Percentiles rank a stretch among this genome's conserved stretches.
These are phyloP conservation scores for Rhodotorula toruloides DNA, from an alignment of 768 basidiomycete genomes.

Conservation along the genomic window DNA sequence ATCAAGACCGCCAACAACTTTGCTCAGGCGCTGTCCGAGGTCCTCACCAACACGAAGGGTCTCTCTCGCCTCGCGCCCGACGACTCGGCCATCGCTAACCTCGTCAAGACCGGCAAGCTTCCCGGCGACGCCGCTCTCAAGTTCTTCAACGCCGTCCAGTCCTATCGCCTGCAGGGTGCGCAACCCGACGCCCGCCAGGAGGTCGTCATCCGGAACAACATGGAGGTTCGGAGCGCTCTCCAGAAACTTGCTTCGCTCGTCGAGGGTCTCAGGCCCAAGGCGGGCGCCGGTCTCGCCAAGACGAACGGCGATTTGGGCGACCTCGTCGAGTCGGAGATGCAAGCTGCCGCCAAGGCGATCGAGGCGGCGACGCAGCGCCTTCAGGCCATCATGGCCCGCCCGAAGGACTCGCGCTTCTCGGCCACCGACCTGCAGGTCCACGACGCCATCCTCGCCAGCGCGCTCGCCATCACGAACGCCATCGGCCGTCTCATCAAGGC, in stretches of 20 bases:
- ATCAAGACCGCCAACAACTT: constrained; percentile 97
- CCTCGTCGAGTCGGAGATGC: constrained; percentile 94
- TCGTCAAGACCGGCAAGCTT: constrained; percentile 72
- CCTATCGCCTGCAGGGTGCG: constrained; percentile 82
- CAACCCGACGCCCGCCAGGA: constrained; percentile 67
- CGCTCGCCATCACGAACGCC: constrained; percentile 90
- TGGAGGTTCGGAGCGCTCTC: constrained; percentile 73
- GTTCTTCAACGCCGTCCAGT: constrained; percentile 92
- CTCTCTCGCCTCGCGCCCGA: constrained; percentile 85
- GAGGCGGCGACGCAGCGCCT: constrained; percentile 84
- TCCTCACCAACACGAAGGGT: constrained; percentile 88
- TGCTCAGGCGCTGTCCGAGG: constrained; percentile 86
- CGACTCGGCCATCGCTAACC: constrained; percentile 86
- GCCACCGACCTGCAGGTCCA: constrained; percentile 93
- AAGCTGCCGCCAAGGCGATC: constrained; percentile 83
- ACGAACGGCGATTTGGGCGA: constrained; percentile 91
- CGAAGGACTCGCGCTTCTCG: constrained; percentile 79
- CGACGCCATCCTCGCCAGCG: constrained; percentile 89
- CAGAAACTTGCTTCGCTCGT: constrained; percentile 79
- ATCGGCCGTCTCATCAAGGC: constrained; percentile 92
- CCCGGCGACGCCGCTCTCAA: constrained; percentile 83
- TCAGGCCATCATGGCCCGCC: constrained; percentile 84
- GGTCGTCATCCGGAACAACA: constrained; percentile 81
- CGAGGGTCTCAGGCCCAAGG: constrained; percentile 79
- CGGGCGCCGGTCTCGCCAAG: constrained; percentile 64